A percentile compares a stretch with the other conserved stretches of the same genome.
phyloP scores from a whole-genome alignment of 306 rosid genomes.

The Gillenia trifoliata region DNA sequence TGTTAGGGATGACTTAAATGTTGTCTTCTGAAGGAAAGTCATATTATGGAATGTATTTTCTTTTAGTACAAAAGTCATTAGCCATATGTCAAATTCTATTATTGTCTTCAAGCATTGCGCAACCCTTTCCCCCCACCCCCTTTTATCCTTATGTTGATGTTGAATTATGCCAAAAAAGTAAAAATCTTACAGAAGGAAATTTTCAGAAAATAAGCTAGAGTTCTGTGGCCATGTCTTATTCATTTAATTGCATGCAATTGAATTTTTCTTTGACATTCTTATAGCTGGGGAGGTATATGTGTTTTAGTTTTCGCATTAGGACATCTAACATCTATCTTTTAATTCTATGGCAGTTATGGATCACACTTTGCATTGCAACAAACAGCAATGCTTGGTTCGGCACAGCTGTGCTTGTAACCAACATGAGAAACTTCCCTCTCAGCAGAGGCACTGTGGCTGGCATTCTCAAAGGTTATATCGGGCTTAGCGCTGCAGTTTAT shows the following conservation, averaged over 20 bases:
- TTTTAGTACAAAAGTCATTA: too few relatives aligned
- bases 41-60: neutral
- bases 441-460: slow-evolving; percentile 80
- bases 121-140: too few relatives aligned
- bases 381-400: slow-evolving; percentile 76
- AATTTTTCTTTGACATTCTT: neutral
- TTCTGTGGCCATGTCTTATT: neutral
- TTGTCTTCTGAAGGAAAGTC: too few relatives aligned
- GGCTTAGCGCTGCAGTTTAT: slow-evolving; percentile 76
- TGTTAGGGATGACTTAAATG: too few relatives aligned
- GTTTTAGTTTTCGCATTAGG: slow-evolving; percentile 4
- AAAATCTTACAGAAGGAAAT: too few relatives aligned
- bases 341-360: slow-evolving; percentile 50
- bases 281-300: neutral
- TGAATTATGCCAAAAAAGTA: too few relatives aligned
- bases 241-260: neutral
- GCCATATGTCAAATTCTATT: too few relatives aligned
- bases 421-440: slow-evolving; percentile 96
- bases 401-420: slow-evolving; percentile 73
- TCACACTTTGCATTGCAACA: slow-evolving; percentile 61
- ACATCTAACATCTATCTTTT: slow-evolving; percentile 10
- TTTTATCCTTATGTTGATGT: too few relatives aligned
- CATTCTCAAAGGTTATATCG: slow-evolving; percentile 80
- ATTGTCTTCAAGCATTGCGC: too few relatives aligned
- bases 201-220: too few relatives aligned